phyloP scores from a whole-genome alignment of 345 rosid species.

The Punica granatum region DNA sequence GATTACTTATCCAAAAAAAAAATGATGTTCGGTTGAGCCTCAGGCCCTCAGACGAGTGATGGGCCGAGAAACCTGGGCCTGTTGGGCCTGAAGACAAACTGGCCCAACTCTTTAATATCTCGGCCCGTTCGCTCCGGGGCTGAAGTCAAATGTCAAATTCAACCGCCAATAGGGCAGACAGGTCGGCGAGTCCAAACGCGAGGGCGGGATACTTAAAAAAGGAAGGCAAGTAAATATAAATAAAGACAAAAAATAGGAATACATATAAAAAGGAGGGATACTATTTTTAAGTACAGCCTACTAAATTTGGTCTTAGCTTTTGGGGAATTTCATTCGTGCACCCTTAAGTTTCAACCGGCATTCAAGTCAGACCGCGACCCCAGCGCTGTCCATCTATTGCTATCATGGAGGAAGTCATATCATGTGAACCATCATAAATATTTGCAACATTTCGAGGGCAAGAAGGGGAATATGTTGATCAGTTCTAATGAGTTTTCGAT shows the following conservation, averaged over 20 bases:
- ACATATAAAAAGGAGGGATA: no score
- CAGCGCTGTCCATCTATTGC: background rate
- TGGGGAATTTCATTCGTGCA: background rate
- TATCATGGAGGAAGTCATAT: background rate
- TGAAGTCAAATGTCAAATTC: background rate
- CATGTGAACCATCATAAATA: background rate
- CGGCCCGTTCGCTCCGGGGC: background rate
- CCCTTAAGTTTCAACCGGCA: background rate
- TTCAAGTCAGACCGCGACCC: background rate
- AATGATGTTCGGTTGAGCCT: background rate
- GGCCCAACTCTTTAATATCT: background rate
- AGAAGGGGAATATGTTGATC: no score
- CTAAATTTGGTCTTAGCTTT: background rate
- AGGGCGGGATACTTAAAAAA: background rate
- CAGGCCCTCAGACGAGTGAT: background rate
- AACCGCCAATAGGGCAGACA: background rate
- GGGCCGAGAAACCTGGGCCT: no score
- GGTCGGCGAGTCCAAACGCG: background rate
- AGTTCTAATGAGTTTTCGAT: background rate
- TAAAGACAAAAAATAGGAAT: background rate
- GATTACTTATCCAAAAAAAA: background rate
- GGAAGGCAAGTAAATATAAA: no score
- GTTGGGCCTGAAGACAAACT: no score
- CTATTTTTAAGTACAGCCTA: background rate
- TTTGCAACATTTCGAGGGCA: no score